phyloP scores from a whole-genome alignment of 83 land plant genomes.

The Thuja plicata region DNA sequence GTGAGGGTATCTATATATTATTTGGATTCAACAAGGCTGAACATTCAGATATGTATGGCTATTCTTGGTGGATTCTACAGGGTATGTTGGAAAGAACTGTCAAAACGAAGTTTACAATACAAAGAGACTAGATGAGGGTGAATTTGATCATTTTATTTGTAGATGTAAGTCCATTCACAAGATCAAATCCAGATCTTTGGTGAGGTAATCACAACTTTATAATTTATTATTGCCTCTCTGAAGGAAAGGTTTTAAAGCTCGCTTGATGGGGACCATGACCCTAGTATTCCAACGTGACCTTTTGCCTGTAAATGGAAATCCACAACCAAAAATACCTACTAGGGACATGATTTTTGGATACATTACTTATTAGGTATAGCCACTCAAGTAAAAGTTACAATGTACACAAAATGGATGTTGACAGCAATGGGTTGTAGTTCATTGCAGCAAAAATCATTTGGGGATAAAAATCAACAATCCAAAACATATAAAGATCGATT shows the following conservation, averaged over 20 bases:
- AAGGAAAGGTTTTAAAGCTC: no score
- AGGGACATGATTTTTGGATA: neutral
- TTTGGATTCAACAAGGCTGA: neutral
- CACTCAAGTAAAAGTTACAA: neutral
- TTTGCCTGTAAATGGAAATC: neutral
- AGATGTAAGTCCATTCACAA: no score
- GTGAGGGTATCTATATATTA: neutral
- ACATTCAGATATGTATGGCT: neutral
- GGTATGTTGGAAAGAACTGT: neutral
- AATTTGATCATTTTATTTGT: neutral
- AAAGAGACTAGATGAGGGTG: neutral
- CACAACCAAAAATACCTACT: neutral
- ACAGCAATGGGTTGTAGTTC: neutral
- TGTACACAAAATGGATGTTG: neutral
- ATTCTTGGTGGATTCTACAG: neutral
- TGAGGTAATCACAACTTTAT: neutral
- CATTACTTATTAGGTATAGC: neutral
- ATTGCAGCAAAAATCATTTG: no score
- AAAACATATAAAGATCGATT: no score
- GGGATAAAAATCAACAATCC: no score
- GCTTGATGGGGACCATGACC: no score
- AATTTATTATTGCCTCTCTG: neutral
- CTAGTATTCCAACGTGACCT: no score
- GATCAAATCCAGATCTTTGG: neutral
- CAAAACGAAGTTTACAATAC: neutral